Base-by-base conservation (phyloP, 495 filamentous ascomycete species). In the Penicillium paxilli region DNA sequence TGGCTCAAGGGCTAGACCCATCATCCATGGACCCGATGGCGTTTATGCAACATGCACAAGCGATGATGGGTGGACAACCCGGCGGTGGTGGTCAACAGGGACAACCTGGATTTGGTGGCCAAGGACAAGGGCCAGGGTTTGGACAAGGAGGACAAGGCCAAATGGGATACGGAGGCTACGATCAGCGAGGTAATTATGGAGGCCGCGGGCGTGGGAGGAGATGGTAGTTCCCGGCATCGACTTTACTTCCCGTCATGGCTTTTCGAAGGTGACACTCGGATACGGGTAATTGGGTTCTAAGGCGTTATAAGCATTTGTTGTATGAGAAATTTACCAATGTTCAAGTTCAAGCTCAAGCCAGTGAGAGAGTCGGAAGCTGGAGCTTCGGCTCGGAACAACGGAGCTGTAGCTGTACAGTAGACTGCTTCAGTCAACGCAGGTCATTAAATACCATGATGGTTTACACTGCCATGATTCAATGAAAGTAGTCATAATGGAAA, bases 1-100 rank as follows among this genome's bases (percentile, higher is more conserved):
- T 91, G 78, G 79, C 84, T 16, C 80, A 81, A 26, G 91, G 92
- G n/a, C 81, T 94, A 66, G 90, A 96, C 69, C 87, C 87, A 9
- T 82, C 79, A 17, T 82, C 90, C 64, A 90, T 95, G 86, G 88
- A 90, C 57, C 83, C 81, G 1, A 78, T 77, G 69, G 55, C 73
- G 5, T 80, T 80, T 49, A 79, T 80, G 78, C 75, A 77, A 46
- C 74, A 79, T 56, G 78, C 79, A 25, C 75, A 79, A 52, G 65
- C 70, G 8, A 75, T 79, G 76, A 80, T 82, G 77, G 69, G 70
- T 17, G 72, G 70, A 9, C 73, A 73, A 58, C 62, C 71, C 46
- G 75, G 71, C 47, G 75, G 71, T 35, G 70, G 70, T 51, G 72
- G 67, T 49, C 74, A 69, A 45, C 72, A 69, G 50, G 63, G 54